Percentiles rank a stretch among this genome's conserved stretches.
Evolutionary conservation across 768 basidiomycete genomes (phyloP).

Genomic region (Leccinellum luteum): DNA sequence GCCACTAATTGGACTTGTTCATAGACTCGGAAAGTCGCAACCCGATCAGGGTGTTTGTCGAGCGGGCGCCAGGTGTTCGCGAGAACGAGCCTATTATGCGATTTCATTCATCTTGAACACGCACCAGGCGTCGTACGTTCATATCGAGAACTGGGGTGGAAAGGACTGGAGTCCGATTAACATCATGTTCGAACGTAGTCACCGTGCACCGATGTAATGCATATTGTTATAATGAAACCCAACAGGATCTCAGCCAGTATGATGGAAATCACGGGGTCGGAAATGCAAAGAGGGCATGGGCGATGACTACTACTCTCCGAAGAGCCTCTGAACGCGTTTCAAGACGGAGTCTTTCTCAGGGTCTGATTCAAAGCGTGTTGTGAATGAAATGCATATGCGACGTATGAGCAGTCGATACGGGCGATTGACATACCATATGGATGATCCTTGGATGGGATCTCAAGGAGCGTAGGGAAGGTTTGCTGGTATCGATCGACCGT

Average conservation of each 20-base stretch:
- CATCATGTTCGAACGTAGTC: conserved; percentile 14
- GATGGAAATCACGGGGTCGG: conserved; percentile 8
- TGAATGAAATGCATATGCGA: conserved; percentile 12
- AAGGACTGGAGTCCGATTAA: conserved; percentile 9
- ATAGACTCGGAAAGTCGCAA: conserved; percentile 62
- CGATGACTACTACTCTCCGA: conserved; percentile 71
- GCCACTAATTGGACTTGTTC: conserved; percentile 7
- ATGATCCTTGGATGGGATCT: conserved; percentile 98
- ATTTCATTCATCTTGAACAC: conserved; percentile 47
- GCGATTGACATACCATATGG: conserved; percentile 76
- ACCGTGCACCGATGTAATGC: conserved; percentile 22
- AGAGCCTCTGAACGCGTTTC: conserved; percentile 94
- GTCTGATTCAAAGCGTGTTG: conserved; percentile 41
- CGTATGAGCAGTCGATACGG: neutral
- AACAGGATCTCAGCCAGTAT: conserved; percentile 20
- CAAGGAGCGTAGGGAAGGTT: conserved; percentile 93
- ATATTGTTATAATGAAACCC: conserved; percentile 24
- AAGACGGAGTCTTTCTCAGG: conserved; percentile 94
- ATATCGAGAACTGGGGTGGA: conserved; percentile 10
- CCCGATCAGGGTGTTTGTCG: conserved; percentile 67
- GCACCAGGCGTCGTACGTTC: conserved; percentile 7
- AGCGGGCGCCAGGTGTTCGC: conserved; percentile 60
- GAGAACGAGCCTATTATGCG: conserved; percentile 72
- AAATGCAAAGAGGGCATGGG: conserved; percentile 6
- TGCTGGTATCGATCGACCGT: conserved; percentile 94